These are phyloP conservation scores for Aspergillus pseudonomiae DNA, from an alignment of 2,329 filamentous ascomycete species.

Conservation along the genomic window DNA sequence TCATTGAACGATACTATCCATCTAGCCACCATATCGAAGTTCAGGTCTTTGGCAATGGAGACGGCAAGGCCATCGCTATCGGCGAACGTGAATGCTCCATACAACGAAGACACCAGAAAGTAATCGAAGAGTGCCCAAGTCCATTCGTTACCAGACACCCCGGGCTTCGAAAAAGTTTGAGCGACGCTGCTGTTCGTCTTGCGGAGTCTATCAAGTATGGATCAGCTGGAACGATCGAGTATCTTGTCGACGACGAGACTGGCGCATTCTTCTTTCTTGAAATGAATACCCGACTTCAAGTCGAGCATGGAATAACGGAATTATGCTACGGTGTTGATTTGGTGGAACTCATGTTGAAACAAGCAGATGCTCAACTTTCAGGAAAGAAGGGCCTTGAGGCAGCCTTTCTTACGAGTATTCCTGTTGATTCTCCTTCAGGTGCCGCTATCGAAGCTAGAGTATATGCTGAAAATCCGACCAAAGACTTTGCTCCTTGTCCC, in stretches of 20 bases:
- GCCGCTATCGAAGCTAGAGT: slow-evolving; percentile 58
- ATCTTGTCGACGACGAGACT: slow-evolving; percentile 81
- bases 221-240: slow-evolving; percentile 89
- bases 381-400: slow-evolving; percentile 51
- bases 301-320: slow-evolving; percentile 63
- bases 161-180: slow-evolving; percentile 65
- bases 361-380: slow-evolving; percentile 55
- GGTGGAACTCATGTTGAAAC: slow-evolving; percentile 59
- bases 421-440: slow-evolving; percentile 48
- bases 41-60: slow-evolving; percentile 83
- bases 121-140: slow-evolving; percentile 85
- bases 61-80: slow-evolving; percentile 78
- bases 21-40: slow-evolving; percentile 85
- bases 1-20: slow-evolving; percentile 81
- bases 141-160: slow-evolving; percentile 60
- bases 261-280: slow-evolving; percentile 73
- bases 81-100: slow-evolving; percentile 88
- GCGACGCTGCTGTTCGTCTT: slow-evolving; percentile 70
- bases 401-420: slow-evolving; percentile 45
- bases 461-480: slow-evolving; percentile 62
- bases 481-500: slow-evolving; percentile 61
- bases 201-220: slow-evolving; percentile 66
- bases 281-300: slow-evolving; percentile 62
- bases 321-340: slow-evolving; percentile 58
- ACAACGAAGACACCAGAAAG: slow-evolving; percentile 86